Percentiles rank a stretch among this genome's conserved stretches.
Evolutionary conservation across 768 basidiomycete genomes (phyloP).

Genomic region (Kwoniella europaea): DNA sequence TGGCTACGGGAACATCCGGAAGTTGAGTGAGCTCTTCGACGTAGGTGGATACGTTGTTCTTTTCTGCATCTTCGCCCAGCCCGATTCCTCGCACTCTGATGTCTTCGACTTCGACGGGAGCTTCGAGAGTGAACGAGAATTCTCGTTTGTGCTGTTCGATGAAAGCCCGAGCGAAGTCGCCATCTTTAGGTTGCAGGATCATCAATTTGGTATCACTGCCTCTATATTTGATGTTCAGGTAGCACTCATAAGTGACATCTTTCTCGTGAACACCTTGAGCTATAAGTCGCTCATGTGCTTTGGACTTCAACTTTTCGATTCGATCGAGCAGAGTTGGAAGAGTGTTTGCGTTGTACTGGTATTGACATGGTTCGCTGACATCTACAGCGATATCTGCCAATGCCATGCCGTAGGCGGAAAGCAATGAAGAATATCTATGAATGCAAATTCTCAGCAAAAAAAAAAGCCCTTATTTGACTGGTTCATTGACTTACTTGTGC

Average conservation of each 20-base stretch:
- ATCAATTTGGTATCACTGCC: slow-evolving; percentile 79
- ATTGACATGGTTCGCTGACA: slow-evolving; percentile 33
- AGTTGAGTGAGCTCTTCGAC: slow-evolving; percentile 20
- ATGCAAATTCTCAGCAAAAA: slow-evolving; percentile 27
- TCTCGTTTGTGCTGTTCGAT: slow-evolving; percentile 44
- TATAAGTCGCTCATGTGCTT: slow-evolving; percentile 19
- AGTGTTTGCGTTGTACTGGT: slow-evolving; percentile 7
- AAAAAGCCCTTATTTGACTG: neutral
- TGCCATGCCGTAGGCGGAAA: slow-evolving; percentile 50
- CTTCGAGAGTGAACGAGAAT: slow-evolving; percentile 62
- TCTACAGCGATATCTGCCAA: slow-evolving; percentile 58
- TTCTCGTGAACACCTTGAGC: slow-evolving; percentile 35
- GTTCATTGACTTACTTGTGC: slow-evolving; percentile 8
- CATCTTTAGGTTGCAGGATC: slow-evolving; percentile 66
- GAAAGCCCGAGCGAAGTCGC: slow-evolving; percentile 79
- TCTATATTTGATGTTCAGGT: slow-evolving; percentile 43
- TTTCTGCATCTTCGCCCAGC: slow-evolving; percentile 13
- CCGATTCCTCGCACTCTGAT: slow-evolving; percentile 33
- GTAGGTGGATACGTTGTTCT: slow-evolving; percentile 16
- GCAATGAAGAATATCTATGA: slow-evolving; percentile 39
- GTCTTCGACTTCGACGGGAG: slow-evolving; percentile 40
- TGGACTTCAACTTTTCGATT: neutral
- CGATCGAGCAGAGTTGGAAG: neutral
- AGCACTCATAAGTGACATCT: slow-evolving; percentile 29
- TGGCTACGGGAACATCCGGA: neutral